Evolutionary conservation across 2,329 filamentous ascomycete species (phyloP).

Genomic region (Teratosphaeria epicoccoides): DNA sequence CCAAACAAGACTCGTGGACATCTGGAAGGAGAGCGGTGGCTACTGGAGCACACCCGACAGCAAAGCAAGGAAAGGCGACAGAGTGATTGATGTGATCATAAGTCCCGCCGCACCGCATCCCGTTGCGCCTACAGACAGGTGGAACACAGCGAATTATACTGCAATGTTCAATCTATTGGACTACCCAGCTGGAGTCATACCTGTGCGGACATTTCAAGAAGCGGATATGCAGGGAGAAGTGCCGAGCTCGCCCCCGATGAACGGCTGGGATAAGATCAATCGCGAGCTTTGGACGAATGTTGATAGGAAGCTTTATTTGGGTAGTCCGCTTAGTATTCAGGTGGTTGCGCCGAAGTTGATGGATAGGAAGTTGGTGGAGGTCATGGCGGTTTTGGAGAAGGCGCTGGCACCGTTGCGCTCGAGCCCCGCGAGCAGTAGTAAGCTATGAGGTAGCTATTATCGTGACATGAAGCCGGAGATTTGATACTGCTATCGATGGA

Average conservation of each 20-base stretch:
- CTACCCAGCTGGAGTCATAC: conserved; percentile 48
- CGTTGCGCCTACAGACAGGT: conserved; percentile 50
- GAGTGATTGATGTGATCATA: conserved; percentile 48
- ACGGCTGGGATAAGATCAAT: conserved; percentile 52
- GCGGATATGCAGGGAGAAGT: conserved; percentile 43
- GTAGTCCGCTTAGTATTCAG: conserved; percentile 46
- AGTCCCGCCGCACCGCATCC: conserved; percentile 55
- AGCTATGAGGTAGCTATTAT: neutral
- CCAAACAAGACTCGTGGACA: conserved; percentile 45
- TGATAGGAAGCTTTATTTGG: conserved; percentile 44
- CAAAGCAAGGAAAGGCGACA: conserved; percentile 6
- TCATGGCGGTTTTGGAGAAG: conserved; percentile 45
- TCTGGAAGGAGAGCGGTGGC: conserved; percentile 42
- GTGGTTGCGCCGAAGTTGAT: conserved; percentile 45
- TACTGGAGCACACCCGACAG: conserved; percentile 18
- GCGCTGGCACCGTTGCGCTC: conserved; percentile 20
- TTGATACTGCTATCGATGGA: no score
- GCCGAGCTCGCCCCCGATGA: conserved; percentile 27
- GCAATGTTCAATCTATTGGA: conserved; percentile 52
- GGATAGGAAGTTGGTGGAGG: conserved; percentile 43
- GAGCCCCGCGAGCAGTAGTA: neutral
- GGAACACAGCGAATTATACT: conserved; percentile 53
- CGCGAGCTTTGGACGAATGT: conserved; percentile 46
- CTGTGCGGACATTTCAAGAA: conserved; percentile 41
- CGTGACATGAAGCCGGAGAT: no score